Conservation (phyloP, 345 rosid species). For the Euphorbia lathyris region DNA sequence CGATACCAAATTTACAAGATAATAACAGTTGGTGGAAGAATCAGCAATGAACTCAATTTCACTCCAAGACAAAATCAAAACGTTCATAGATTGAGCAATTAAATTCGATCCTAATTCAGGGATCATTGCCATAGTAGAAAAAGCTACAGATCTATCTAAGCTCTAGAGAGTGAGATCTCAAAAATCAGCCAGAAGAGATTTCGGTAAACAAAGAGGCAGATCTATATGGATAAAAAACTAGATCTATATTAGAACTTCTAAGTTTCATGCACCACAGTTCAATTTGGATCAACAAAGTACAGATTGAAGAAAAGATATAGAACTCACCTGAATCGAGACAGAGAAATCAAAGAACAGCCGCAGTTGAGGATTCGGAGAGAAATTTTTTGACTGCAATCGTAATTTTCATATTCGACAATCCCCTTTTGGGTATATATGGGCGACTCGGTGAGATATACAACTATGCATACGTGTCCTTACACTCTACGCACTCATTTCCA, state of each 20-base stretch:
- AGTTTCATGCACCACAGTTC: not conserved
- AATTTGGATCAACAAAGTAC: not conserved
- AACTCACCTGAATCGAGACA: slow-evolving; percentile 6
- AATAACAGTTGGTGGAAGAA: not conserved
- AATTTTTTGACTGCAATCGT: not conserved
- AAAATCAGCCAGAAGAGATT: not conserved
- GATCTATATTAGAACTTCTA: not conserved
- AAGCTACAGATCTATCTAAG: not conserved
- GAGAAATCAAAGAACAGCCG: not conserved
- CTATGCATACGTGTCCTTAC: not conserved
- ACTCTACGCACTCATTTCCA: slow-evolving; percentile 13
- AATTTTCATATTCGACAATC: not conserved
- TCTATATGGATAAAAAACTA: not conserved
- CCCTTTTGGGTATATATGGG: not conserved
- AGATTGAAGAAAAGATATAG: not conserved
- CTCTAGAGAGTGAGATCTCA: not conserved
- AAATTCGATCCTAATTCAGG: not conserved
- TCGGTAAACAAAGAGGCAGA: not conserved
- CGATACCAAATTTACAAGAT: not conserved
- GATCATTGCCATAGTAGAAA: not conserved
- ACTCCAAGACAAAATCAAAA: not conserved
- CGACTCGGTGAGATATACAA: not conserved
- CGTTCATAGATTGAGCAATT: not conserved
- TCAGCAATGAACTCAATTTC: not conserved
- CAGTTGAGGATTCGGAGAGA: no score